Base-by-base conservation (phyloP, 345 rosid genomes). In the Eucalyptus cloeziana region DNA sequence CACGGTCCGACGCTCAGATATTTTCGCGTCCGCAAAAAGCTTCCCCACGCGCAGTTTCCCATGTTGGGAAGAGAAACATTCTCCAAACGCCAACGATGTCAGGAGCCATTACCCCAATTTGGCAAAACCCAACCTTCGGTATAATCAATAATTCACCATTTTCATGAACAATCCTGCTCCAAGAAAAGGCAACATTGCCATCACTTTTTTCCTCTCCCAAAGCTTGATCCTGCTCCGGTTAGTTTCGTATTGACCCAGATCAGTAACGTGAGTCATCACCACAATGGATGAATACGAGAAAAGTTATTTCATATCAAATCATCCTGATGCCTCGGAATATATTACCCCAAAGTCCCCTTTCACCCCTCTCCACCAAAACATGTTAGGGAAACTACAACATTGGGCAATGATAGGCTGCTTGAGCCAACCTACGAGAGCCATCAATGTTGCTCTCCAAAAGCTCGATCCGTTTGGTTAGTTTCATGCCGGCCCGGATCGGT, bases 191-290 rank as follows among this genome's bases (percentile, higher is more conserved):
- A 56, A 56, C 30, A 56, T 24, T 4, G 30, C 62, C 62, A 56
- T 24, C 62, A 4, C 17, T 14, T 64, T n/a, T n/a, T 64, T 52
- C 58, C 21, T 4, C 17, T 25, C 30, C 13, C 27, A 24, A 30
- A 21, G 10, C 14, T 76, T 24, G 0, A 2, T 37, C 2, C 1
- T 52, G 0, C 4, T 76, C 2, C 4, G 0, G 0, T 37, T 37
- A 6, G 10, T 37, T 76, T 21, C 1, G 1, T 21, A 47, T 5
- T 3, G 8, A 2, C 8, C 0, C 3, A 71, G 3, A 10, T 69
- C 1, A 1, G 3, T 37, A 8, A 7, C 1, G 9, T 3, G 6
- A 9, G 2, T 33, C 3, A 1, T 2, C 1, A 24, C 1, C 81
- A 7, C 0, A 4, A 33, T 37, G 1, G 0, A 71, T 13, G 0